A percentile compares a stretch with the other conserved stretches of the same genome.
These are phyloP conservation scores for Eruca vesicaria DNA, from an alignment of 441 rosid species.

Conservation along the genomic window DNA sequence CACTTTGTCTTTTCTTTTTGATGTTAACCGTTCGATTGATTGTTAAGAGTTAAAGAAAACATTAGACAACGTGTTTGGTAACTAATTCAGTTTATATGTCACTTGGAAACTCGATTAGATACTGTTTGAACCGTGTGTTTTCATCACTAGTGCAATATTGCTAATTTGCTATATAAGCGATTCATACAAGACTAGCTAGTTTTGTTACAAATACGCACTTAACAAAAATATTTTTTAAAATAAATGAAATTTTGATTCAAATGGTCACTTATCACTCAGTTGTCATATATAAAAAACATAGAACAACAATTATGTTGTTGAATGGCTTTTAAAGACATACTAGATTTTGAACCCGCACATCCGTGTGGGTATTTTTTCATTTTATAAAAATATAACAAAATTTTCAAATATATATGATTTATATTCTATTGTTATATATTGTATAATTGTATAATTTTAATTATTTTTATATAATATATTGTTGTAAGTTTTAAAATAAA, in stretches of 20 bases:
- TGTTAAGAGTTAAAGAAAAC: constrained; percentile 4
- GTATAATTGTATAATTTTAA: too few relatives aligned
- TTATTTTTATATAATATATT: too few relatives aligned
- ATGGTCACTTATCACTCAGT: neutral
- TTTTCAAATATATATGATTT: too few relatives aligned
- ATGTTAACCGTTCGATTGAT: constrained; percentile 10
- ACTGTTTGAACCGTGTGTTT: neutral
- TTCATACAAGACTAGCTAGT: neutral
- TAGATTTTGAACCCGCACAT: too few relatives aligned
- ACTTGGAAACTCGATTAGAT: neutral
- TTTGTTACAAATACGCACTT: neutral
- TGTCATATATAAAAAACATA: neutral
- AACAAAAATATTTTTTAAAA: neutral
- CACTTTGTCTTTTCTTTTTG: neutral
- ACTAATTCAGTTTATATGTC: neutral
- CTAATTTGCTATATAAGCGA: neutral
- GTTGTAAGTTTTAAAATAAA: too few relatives aligned
- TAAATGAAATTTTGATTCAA: neutral
- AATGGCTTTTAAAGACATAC: neutral
- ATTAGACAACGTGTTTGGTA: neutral
- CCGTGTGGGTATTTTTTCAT: too few relatives aligned
- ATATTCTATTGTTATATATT: too few relatives aligned
- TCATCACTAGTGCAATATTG: neutral
- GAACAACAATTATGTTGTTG: neutral
- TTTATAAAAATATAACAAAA: too few relatives aligned